Evolutionary conservation across 108 stramenopile species (phyloP).

Genomic region (Discostella stelligeroides): DNA sequence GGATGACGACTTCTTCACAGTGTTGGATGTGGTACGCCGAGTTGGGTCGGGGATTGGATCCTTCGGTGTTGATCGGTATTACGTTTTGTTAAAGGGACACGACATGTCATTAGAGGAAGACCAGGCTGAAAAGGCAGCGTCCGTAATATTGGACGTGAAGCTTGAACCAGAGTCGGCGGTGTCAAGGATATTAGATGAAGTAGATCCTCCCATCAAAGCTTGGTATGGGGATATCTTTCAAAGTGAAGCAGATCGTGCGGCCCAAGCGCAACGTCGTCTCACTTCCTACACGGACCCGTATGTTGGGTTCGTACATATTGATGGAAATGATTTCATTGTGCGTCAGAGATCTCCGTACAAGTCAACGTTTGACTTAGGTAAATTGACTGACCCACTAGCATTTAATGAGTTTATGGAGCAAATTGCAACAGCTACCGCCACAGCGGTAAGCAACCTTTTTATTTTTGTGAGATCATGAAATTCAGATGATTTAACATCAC

Average conservation of each 20-base stretch:
- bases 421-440: constrained; percentile 59
- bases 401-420: constrained; percentile 60
- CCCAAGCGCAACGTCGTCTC: constrained; percentile 55
- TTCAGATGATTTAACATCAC: not conserved
- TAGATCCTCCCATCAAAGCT: constrained; percentile 30
- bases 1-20: constrained; percentile 52
- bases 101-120: constrained; percentile 41
- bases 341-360: constrained; percentile 71
- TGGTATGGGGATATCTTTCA: constrained; percentile 63
- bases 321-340: constrained; percentile 47
- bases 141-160: constrained; percentile 68
- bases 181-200: constrained; percentile 26
- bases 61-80: constrained; percentile 70
- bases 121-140: constrained; percentile 14
- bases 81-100: constrained; percentile 58
- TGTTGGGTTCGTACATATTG: constrained; percentile 55
- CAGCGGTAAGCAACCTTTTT: constrained; percentile 36
- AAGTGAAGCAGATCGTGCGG: constrained; percentile 56
- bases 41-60: constrained; percentile 61
- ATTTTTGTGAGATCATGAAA: not conserved
- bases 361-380: constrained; percentile 42
- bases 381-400: constrained; percentile 23
- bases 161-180: constrained; percentile 57
- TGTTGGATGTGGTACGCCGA: constrained; percentile 61
- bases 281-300: constrained; percentile 71